These are phyloP conservation scores for Amaranthus cruentus DNA, from an alignment of 148 eudicot genomes.

Conservation along the genomic window DNA sequence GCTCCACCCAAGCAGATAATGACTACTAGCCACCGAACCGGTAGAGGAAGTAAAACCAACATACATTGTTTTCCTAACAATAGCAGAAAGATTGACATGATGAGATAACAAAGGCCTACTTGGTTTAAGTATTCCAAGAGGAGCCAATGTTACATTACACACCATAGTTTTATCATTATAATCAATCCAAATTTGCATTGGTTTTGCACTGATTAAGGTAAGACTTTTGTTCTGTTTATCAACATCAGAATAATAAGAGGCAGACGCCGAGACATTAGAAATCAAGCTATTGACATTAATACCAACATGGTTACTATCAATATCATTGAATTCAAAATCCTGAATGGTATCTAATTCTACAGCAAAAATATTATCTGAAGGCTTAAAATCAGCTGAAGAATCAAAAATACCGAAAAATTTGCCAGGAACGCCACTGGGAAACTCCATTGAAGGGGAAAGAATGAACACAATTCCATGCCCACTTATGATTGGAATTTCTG, in stretches of 20 bases:
- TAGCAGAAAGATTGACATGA: constrained; percentile 25
- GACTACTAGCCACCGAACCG: constrained; percentile 31
- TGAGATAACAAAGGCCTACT: constrained; percentile 25
- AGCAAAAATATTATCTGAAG: constrained; percentile 26
- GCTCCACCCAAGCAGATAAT: constrained; percentile 39
- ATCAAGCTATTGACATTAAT: constrained; percentile 33
- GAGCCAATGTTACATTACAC: constrained; percentile 37
- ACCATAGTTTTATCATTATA: constrained; percentile 29
- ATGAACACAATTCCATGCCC: constrained; percentile 53
- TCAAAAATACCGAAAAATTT: constrained; percentile 13
- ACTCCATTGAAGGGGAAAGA: constrained; percentile 36
- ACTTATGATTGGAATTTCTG: constrained; percentile 26
- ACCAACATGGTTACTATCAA: constrained; percentile 41
- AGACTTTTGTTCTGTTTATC: constrained; percentile 22
- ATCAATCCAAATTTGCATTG: constrained; percentile 45
- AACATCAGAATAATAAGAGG: constrained; percentile 27
- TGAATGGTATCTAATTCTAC: constrained; percentile 33
- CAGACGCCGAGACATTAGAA: constrained; percentile 21
- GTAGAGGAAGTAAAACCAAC: constrained; percentile 37
- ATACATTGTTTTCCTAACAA: constrained; percentile 29
- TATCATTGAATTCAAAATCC: constrained; percentile 27
- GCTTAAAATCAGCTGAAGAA: constrained; percentile 1
- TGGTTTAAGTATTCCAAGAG: constrained; percentile 25
- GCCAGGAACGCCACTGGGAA: constrained; percentile 3
- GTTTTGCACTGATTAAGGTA: constrained; percentile 29